Percentiles rank a stretch among this genome's conserved stretches.
phyloP scores from a whole-genome alignment of 2,329 filamentous ascomycete species.

The Aspergillus puulaauensis region DNA sequence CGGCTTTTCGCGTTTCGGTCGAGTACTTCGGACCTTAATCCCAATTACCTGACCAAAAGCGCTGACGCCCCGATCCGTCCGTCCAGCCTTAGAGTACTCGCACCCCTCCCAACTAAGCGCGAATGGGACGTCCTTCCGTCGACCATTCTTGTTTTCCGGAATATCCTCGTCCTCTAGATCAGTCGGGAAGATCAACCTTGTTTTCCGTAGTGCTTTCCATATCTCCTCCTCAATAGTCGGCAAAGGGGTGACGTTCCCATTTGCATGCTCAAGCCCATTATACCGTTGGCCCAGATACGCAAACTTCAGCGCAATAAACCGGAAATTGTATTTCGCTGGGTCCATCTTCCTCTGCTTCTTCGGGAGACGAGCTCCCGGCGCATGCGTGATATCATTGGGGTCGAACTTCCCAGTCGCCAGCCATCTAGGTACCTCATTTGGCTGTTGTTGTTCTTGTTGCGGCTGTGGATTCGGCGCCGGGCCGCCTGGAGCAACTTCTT shows the following conservation, averaged over 20 bases:
- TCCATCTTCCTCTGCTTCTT: slow-evolving; percentile 64
- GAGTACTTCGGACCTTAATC: slow-evolving; percentile 76
- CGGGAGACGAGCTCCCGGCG: slow-evolving; percentile 27
- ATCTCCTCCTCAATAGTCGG: slow-evolving; percentile 90
- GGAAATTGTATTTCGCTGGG: slow-evolving; percentile 75
- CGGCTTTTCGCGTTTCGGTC: slow-evolving; percentile 50
- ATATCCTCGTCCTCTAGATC: slow-evolving; percentile 42
- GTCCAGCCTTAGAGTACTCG: slow-evolving; percentile 92
- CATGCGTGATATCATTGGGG: slow-evolving; percentile 25
- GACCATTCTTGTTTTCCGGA: slow-evolving; percentile 39
- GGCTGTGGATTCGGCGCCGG: background rate
- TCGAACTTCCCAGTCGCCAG: slow-evolving; percentile 7
- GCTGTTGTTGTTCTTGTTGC: background rate
- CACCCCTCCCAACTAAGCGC: slow-evolving; percentile 75
- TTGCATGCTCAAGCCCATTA: slow-evolving; percentile 88
- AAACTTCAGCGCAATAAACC: slow-evolving; percentile 86
- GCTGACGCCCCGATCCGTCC: slow-evolving; percentile 90
- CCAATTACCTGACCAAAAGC: slow-evolving; percentile 95
- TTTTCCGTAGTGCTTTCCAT: slow-evolving; percentile 85
- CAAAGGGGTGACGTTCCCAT: slow-evolving; percentile 64
- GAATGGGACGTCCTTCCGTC: slow-evolving; percentile 34
- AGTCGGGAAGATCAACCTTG: slow-evolving; percentile 75
- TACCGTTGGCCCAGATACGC: slow-evolving; percentile 90
- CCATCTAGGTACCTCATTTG: background rate
- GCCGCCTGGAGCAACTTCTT: background rate